Conservation (phyloP, 2,329 filamentous ascomycete genomes). For the Xylariaceae sp. region DNA sequence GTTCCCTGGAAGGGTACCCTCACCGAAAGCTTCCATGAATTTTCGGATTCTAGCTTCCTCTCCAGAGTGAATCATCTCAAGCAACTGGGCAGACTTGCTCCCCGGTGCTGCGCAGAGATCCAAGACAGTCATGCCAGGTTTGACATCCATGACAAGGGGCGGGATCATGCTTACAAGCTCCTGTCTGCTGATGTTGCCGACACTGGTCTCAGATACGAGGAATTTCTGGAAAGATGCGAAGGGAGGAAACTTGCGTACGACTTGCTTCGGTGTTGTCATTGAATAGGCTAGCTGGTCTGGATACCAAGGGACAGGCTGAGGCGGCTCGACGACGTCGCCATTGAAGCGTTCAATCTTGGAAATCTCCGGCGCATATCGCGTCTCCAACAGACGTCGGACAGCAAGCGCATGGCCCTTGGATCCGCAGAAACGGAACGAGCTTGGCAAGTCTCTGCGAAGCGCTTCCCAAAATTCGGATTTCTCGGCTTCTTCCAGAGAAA, state of each 20-base stretch:
- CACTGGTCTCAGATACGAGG: conserved; percentile 91
- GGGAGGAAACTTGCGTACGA: conserved; percentile 87
- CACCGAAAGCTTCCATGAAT: conserved; percentile 58
- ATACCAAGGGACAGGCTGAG: conserved; percentile 82
- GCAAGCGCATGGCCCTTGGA: conserved; percentile 93
- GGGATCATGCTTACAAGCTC: conserved; percentile 99
- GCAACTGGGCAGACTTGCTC: conserved; percentile 91
- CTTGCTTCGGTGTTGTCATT: conserved; percentile 97
- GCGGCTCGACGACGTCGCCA: conserved; percentile 75
- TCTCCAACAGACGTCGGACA: conserved; percentile 82
- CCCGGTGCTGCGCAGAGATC: conserved; percentile 96
- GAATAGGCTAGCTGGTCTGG: conserved; percentile 93
- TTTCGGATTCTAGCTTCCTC: conserved; percentile 82
- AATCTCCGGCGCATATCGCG: conserved; percentile 87
- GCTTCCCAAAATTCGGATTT: conserved; percentile 78
- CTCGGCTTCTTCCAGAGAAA: conserved; percentile 74
- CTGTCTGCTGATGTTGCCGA: conserved; percentile 95
- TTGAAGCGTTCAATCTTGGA: conserved; percentile 77
- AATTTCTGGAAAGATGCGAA: conserved; percentile 97
- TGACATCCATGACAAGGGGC: conserved; percentile 84
- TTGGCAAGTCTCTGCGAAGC: conserved; percentile 80
- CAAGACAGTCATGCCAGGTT: conserved; percentile 85
- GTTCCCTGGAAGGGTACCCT: conserved; percentile 22
- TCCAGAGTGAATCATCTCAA: conserved; percentile 89
- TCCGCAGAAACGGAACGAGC: conserved; percentile 96